Percentiles rank a stretch among this genome's conserved stretches.
phyloP scores from a whole-genome alignment of 1,284 basidiomycete genomes.

The Inonotus obliquus region DNA sequence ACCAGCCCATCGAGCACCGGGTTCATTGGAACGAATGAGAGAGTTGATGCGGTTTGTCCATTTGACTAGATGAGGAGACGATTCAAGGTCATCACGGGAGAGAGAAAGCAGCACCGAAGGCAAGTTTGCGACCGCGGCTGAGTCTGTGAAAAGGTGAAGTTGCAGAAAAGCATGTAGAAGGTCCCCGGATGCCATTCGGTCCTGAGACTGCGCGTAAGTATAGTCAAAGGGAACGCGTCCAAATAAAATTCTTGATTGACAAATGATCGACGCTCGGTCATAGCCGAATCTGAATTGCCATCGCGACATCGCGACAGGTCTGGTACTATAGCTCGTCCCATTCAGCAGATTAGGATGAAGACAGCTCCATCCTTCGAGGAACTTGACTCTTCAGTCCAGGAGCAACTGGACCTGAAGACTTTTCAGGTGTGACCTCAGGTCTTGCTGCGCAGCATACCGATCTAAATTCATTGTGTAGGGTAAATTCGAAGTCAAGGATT shows the following conservation, averaged over 20 bases:
- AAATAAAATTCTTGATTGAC: neutral
- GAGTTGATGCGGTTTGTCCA: conserved; percentile 68
- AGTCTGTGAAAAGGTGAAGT: conserved; percentile 63
- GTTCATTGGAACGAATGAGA: conserved; percentile 67
- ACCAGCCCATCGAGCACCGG: conserved; percentile 70
- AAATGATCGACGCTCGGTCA: conserved; percentile 3
- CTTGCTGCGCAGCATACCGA: neutral
- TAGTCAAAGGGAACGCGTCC: neutral
- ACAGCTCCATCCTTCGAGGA: conserved; percentile 18
- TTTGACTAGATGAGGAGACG: conserved; percentile 64
- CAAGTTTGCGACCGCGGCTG: conserved; percentile 50
- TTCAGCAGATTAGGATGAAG: neutral
- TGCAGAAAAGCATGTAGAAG: conserved; percentile 64
- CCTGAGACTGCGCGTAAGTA: neutral
- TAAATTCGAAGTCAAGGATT: conserved; percentile 90
- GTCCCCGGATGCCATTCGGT: conserved; percentile 29
- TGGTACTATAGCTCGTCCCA: neutral
- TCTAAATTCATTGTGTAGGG: conserved; percentile 42
- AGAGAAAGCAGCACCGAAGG: conserved; percentile 53
- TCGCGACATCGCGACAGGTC: conserved; percentile 2
- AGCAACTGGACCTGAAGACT: conserved; percentile 58
- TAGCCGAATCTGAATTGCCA: neutral
- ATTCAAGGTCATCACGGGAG: conserved; percentile 42
- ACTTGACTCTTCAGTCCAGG: conserved; percentile 53
- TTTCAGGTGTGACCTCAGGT: conserved; percentile 49